Base-by-base conservation (phyloP, 352 stramenopile genomes). In the Phytophthora kernoviae region DNA sequence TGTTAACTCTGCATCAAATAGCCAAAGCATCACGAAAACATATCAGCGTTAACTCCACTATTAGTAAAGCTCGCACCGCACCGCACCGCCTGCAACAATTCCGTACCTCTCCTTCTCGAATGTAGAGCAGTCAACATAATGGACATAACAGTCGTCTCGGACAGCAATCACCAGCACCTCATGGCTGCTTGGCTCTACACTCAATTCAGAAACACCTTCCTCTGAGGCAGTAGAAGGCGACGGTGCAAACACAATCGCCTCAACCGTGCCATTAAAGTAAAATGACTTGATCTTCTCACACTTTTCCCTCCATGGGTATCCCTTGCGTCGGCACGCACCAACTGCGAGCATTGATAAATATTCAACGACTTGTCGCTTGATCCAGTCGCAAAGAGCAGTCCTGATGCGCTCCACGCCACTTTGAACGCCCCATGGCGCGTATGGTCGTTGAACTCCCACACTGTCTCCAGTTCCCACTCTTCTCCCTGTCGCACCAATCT, bases 181-280 rank as follows among this genome's bases (percentile, higher is more conserved):
- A 17, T 66, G 40, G 22, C 5, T 27, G 10, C 9, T 64, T 12
- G 39, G 24, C 18, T 17, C 8, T 36, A 10, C 24, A 27, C 11
- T 54, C 33, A 11, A 12, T 36, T 26, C 34, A 12, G 5, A 14
- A 27, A 6, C 27, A 46, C n/a, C n/a, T 47, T 43, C 48, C 20
- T 18, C 37, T 12, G 4, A 18, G n/a, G 49, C 22, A 3, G 24
- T 43, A 7, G 22, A n/a, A 15, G 40, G 37, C 10, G 54, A 27
- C 10, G 83, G 81, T 8, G 87, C 62, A 41, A 93, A 91, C 41
- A 61, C 61, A 9, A 91, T 62, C 1, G 82, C 80, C 46, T 92
- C 80, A 24, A 92, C 75, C 11, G 79, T 85, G 27, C 84, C 84
- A 53, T 95, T 95, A 53, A 95, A 95, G 68, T 90, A 95, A 55